Conservation (phyloP, 2,329 filamentous ascomycete species). For the Sordariomycetes sp. region DNA sequence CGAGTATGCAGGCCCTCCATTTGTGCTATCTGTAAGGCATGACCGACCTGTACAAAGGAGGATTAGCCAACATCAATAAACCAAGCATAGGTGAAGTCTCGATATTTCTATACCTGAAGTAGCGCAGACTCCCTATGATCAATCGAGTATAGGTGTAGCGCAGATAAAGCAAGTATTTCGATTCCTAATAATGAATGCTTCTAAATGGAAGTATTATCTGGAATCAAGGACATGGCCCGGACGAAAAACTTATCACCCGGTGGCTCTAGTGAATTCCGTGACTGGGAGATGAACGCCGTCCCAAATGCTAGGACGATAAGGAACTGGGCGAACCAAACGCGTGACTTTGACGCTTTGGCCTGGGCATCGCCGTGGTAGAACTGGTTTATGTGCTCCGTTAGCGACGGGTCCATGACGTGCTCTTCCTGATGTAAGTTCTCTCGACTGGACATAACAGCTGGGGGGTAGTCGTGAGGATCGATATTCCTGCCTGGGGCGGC, state of each 20-base stretch:
- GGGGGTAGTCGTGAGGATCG: too few species aligned
- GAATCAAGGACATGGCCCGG: slow-evolving; percentile 20
- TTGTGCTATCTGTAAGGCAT: too few species aligned
- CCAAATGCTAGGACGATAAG: slow-evolving; percentile 30
- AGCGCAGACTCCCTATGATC: slow-evolving; percentile 19
- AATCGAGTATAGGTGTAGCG: slow-evolving; percentile 23
- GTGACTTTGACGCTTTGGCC: slow-evolving; percentile 9
- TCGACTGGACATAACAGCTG: too few species aligned
- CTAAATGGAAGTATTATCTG: slow-evolving; percentile 17
- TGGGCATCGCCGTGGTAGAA: slow-evolving; percentile 13
- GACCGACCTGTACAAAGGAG: too few species aligned
- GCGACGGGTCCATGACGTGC: too few species aligned
- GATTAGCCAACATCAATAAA: too few species aligned
- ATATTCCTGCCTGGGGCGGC: neutral
- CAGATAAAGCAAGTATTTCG: slow-evolving; percentile 20
- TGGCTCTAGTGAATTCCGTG: slow-evolving; percentile 14
- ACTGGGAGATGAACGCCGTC: slow-evolving; percentile 11
- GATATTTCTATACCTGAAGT: slow-evolving; percentile 14
- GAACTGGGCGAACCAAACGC: slow-evolving; percentile 36
- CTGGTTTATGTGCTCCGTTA: slow-evolving; percentile 11
- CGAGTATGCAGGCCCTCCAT: too few species aligned
- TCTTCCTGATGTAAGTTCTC: too few species aligned
- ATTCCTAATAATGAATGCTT: slow-evolving; percentile 23
- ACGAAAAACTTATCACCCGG: slow-evolving; percentile 18
- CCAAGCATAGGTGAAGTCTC: slow-evolving; percentile 4